These are phyloP conservation scores for Hanseniaspora lachancei DNA, from an alignment of 805 yeast species.

Conservation along the genomic window DNA sequence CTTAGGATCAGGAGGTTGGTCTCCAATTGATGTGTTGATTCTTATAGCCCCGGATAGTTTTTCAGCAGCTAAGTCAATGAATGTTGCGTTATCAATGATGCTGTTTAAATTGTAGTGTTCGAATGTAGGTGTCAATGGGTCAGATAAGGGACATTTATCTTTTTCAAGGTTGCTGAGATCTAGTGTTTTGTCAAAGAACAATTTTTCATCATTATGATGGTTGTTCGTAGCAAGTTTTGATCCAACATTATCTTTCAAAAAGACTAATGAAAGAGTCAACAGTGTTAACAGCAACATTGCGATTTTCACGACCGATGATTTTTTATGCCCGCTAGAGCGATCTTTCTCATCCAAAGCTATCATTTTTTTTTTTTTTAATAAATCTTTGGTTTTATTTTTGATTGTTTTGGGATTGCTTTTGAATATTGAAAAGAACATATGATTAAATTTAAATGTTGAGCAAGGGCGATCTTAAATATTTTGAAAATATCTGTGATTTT, in stretches of 20 bases:
- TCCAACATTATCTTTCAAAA: background rate
- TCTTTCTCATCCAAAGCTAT: background rate
- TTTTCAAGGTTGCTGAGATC: slow-evolving; percentile 15
- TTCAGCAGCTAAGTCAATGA: slow-evolving; percentile 31
- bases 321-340: background rate
- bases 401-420: background rate
- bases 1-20: slow-evolving; percentile 31
- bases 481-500: too few species aligned
- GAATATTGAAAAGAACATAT: background rate
- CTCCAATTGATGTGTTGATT: slow-evolving; percentile 53
- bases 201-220: slow-evolving; percentile 25
- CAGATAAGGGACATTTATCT: slow-evolving; percentile 16
- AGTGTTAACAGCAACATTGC: background rate
- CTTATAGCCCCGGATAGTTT: slow-evolving; percentile 47
- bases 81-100: slow-evolving; percentile 27
- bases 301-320: background rate
- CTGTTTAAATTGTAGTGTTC: slow-evolving; percentile 18
- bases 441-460: too few species aligned
- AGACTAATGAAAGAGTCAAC: background rate
- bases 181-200: slow-evolving; percentile 40
- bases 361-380: background rate
- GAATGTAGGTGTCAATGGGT: slow-evolving; percentile 21
- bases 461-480: too few species aligned
- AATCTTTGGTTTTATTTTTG: background rate
- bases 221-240: background rate